Percentiles rank a stretch among this genome's conserved stretches.
Conservation (phyloP, 2,329 filamentous ascomycete species). For the Aspergillus glaucus region DNA sequence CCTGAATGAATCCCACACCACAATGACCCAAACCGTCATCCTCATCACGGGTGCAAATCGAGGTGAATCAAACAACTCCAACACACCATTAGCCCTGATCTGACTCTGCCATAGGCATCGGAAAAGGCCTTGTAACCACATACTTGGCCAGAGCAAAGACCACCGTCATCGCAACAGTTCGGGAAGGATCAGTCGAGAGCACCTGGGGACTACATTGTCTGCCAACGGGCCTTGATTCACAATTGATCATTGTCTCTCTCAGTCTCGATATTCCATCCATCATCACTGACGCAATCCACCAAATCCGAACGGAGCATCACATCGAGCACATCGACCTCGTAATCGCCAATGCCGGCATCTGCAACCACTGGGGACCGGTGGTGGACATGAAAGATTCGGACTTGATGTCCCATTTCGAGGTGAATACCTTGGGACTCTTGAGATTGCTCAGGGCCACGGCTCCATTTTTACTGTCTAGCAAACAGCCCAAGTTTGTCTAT, state of each 20-base stretch:
- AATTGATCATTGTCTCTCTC: constrained; percentile 2
- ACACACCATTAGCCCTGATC: background rate
- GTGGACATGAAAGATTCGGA: constrained; percentile 30
- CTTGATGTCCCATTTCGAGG: constrained; percentile 32
- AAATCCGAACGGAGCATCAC: constrained; percentile 3
- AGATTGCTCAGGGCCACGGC: constrained; percentile 29
- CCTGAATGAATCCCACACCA: background rate
- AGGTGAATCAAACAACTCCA: background rate
- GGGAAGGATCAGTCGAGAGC: background rate
- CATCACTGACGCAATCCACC: background rate
- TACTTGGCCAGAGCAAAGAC: constrained; percentile 2
- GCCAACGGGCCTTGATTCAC: background rate
- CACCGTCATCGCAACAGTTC: constrained; percentile 8
- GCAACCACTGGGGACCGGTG: constrained; percentile 25
- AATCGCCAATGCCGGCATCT: constrained; percentile 44
- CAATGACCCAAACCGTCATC: background rate
- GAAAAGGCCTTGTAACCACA: constrained; percentile 3
- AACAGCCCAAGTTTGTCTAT: constrained; percentile 26
- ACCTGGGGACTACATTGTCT: background rate
- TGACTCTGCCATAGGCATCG: constrained; percentile 4
- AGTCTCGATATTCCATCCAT: background rate
- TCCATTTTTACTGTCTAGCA: constrained; percentile 25
- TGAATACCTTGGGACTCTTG: constrained; percentile 35
- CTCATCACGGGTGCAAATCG: constrained; percentile 6
- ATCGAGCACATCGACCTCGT: constrained; percentile 8